Conservation (phyloP, 2,329 filamentous ascomycete species). For the Boeremia exigua region DNA sequence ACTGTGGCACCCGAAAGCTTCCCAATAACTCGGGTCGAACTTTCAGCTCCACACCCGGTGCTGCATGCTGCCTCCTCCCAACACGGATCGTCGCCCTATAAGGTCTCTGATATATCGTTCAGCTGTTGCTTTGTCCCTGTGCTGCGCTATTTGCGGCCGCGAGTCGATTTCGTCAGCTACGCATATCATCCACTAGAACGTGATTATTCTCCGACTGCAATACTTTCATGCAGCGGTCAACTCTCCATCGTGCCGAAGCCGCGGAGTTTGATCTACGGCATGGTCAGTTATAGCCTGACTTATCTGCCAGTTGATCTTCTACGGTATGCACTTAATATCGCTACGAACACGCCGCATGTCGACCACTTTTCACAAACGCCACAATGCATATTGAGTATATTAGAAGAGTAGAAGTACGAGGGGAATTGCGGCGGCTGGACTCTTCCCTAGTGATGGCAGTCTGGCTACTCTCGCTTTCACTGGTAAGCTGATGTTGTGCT, state of each 20-base stretch:
- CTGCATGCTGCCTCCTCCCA: neutral
- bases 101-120: neutral
- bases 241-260: neutral
- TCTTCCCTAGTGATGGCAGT: neutral
- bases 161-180: neutral
- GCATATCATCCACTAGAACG: neutral
- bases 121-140: neutral
- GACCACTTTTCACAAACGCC: neutral
- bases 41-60: constrained; percentile 1
- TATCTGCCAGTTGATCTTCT: neutral
- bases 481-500: neutral
- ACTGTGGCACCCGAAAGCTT: neutral
- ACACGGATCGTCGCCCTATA: neutral
- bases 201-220: neutral
- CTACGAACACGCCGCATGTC: neutral
- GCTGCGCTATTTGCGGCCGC: neutral
- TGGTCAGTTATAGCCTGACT: neutral
- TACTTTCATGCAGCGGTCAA: neutral
- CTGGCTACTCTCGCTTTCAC: neutral
- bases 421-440: neutral
- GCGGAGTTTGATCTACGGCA: neutral
- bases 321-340: neutral
- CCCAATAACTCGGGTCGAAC: neutral
- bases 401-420: neutral
- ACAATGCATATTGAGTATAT: neutral